Evolutionary conservation across 2,329 filamentous ascomycete species (phyloP), one percentile per base, ranked within the genome.

Genomic region (Conoideocrella luteorostrata): DNA sequence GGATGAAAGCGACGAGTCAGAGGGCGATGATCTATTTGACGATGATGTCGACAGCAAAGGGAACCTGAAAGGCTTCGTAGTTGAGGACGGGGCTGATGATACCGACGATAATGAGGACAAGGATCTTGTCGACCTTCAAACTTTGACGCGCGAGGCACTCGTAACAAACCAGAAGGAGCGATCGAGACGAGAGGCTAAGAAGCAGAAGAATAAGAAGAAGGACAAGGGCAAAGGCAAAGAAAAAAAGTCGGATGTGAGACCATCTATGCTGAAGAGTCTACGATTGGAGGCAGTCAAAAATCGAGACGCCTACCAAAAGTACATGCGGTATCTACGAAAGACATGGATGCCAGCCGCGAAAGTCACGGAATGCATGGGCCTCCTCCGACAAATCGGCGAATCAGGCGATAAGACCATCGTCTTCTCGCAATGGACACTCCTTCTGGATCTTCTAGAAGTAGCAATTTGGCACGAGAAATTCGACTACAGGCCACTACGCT

Each of bases 281-380:
- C 86, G 88, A 51, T 77, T 80, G 45, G 75, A 85, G 21, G 82
- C 80, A 0, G 67, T 69, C 39, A 78, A 75, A 49, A 91, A 79
- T 62, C 73, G 71, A 22, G 73, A 72, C 11, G 79, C 84, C 3
- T 84, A 82, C 54, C 74, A 71, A 48, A 78, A 75, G 51, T 95
- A 93, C 61, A 74, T 89, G 54, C 69, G 68, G 26, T 84, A 81
- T 41, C 70, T 93, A 6, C 72, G 74, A 20, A 79, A 83, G 58
- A 74, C 78, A 22, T 95, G 81, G 77, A 66, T 84, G 45, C 81
- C 81, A 46, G 88, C 86, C 56, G 88, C 84, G 54, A 95, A 96
- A 65, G 87, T 91, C 4, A 81, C 88, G 47, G 83, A 85, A 7
- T 72, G 95, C 13, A 71, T 93, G 52, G 77, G 80, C 41, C 85